Evolutionary conservation across 108 stramenopile species (phyloP).

Genomic region (Licmophora abbreviata): DNA sequence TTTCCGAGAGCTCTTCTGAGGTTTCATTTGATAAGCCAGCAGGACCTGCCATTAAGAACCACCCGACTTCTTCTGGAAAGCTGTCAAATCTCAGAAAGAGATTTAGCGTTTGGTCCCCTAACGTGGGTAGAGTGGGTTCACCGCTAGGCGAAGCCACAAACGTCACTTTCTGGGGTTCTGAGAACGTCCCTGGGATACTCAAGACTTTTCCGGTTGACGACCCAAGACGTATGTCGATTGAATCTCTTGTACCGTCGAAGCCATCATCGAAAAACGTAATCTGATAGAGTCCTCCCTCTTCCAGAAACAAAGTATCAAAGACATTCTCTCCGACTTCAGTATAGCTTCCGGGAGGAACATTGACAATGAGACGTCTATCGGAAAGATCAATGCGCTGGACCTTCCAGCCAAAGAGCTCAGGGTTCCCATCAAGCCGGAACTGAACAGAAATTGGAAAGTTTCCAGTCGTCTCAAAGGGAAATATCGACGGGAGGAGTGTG

Average conservation of each 20-base stretch:
- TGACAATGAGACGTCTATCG: not conserved
- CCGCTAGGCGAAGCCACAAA: not conserved
- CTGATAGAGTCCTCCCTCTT: slow-evolving; percentile 5
- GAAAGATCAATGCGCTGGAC: not conserved
- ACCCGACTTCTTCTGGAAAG: slow-evolving; percentile 1
- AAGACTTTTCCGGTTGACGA: no score
- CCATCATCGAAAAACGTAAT: not conserved
- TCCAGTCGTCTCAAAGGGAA: no score
- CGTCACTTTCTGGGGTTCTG: not conserved
- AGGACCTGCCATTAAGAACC: no score
- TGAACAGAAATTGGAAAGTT: slow-evolving; percentile 14
- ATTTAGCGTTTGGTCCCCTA: no score
- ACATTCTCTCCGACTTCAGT: not conserved
- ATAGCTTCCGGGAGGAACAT: not conserved
- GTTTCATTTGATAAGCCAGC: no score
- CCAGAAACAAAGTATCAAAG: not conserved
- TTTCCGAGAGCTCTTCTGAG: no score
- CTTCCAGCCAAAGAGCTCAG: slow-evolving; percentile 17
- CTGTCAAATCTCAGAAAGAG: not conserved
- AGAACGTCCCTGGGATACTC: not conserved
- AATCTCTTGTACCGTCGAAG: not conserved
- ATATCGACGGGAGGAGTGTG: no score
- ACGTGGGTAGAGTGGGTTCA: no score
- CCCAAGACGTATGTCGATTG: not conserved
- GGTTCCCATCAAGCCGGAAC: slow-evolving; percentile 13